Base-by-base conservation (phyloP, 495 filamentous ascomycete genomes). In the Geoglossum glabrum region DNA sequence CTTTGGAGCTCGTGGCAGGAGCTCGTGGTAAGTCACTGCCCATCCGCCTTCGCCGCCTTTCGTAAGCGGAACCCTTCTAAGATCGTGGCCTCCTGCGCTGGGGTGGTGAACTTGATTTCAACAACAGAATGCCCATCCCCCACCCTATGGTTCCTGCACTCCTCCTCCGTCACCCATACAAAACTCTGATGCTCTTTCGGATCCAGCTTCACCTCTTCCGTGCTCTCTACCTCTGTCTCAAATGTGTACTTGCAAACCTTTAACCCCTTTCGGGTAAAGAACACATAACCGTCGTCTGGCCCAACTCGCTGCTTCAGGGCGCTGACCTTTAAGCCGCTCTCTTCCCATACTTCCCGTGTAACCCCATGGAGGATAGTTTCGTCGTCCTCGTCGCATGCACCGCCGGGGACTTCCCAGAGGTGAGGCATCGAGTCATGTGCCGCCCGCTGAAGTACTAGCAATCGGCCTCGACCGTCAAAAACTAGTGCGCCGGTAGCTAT, bases 341-440 rank as follows among this genome's bases (percentile, higher is more conserved):
- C 78, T 67, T 81, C 78, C 67, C 71, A 73, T n/a, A 81, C 54
- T 66, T 81, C 78, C 13, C 78, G 62, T 25, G 67, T 71, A 10
- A 71, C 64, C 0, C 64, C 72, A 59, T 78, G 71, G 34, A 79
- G 63, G 17, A 80, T 59, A 2, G 73, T 72, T 55, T 67, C 60
- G 56, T 80, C 78, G 9, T 71, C 68, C 34, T 57, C 55, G 60
- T 81, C 77, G 56, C 67, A 64, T n/a, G 69, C 67, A 28, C 78
- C 78, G 43, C 78, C 78, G 0, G 77, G 77, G n/a, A 74, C 63
- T 64, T 81, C 78, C 78, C 78, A 78, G 30, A 59, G 65, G 43
- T 70, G 54, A 0, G 76, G 75, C 61, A 74, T 67, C 30, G 67
- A 71, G 62, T 81, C 78, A 63, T 69, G 62, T 0, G 73, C 66